A percentile compares a stretch with the other conserved stretches of the same genome.
phyloP scores from a whole-genome alignment of 192 early-diverging fungal genomes.

The Backusella circina region DNA sequence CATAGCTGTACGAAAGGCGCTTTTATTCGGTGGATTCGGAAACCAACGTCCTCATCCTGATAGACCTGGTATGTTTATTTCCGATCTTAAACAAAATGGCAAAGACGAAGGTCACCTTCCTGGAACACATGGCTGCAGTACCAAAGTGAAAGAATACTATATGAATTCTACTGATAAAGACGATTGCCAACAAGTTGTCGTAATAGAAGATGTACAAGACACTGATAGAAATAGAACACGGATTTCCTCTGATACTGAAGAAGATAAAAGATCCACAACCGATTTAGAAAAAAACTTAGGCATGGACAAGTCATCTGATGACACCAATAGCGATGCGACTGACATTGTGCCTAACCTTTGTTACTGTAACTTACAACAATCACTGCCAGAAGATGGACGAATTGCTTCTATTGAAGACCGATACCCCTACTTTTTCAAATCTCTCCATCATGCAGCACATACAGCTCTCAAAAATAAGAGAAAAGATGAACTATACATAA shows the following conservation, averaged over 20 bases:
- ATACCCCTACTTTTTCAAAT: conserved; percentile 28
- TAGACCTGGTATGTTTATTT: neutral
- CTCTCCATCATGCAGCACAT: conserved; percentile 22
- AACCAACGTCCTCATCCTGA: conserved; percentile 5
- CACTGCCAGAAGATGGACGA: neutral
- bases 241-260: neutral
- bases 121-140: neutral
- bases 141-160: neutral
- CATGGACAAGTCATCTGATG: neutral
- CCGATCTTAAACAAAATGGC: neutral
- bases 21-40: conserved; percentile 28
- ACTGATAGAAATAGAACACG: neutral
- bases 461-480: conserved; percentile 14
- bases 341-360: neutral
- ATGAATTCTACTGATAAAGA: neutral
- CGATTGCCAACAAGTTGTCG: neutral
- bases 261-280: neutral
- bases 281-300: neutral
- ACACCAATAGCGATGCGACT: neutral
- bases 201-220: conserved; percentile 2
- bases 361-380: neutral
- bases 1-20: conserved; percentile 13
- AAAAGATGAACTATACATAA: neutral
- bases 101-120: neutral
- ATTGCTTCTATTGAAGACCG: conserved; percentile 22